phyloP scores from a whole-genome alignment of 805 yeast species.

The Candida gorgasii region DNA sequence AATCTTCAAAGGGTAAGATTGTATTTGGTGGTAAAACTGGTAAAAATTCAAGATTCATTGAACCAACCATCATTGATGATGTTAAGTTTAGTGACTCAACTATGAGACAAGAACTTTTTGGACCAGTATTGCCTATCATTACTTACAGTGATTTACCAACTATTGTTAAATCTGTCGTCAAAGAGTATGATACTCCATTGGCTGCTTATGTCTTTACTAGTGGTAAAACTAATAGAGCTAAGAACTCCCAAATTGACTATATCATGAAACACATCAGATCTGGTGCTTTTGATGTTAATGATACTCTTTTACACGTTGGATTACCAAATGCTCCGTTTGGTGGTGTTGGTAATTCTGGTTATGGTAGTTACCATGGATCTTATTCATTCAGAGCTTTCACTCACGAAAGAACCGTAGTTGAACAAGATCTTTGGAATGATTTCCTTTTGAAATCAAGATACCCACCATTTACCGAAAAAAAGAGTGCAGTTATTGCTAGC shows the following conservation, averaged over 20 bases:
- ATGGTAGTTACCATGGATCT: conserved; percentile 79
- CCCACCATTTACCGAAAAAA: conserved; percentile 54
- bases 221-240: conserved; percentile 43
- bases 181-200: conserved; percentile 71
- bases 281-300: conserved; percentile 73
- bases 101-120: conserved; percentile 80
- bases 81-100: conserved; percentile 65
- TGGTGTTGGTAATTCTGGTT: conserved; percentile 84
- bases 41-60: conserved; percentile 47
- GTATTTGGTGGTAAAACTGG: conserved; percentile 48
- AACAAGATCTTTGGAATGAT: conserved; percentile 69
- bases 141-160: conserved; percentile 47
- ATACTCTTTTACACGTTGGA: conserved; percentile 69
- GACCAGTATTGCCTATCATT: conserved; percentile 80
- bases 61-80: conserved; percentile 72
- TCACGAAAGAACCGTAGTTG: conserved; percentile 67
- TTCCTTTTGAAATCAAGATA: conserved; percentile 58
- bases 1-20: conserved; percentile 52
- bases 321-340: conserved; percentile 80
- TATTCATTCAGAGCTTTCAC: conserved; percentile 57
- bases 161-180: conserved; percentile 45
- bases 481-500: conserved; percentile 23
- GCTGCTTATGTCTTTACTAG: conserved; percentile 70
- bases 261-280: conserved; percentile 61
- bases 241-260: conserved; percentile 41